phyloP scores from a whole-genome alignment of 1,284 basidiomycete species.

The Apiotrichum gracile region DNA sequence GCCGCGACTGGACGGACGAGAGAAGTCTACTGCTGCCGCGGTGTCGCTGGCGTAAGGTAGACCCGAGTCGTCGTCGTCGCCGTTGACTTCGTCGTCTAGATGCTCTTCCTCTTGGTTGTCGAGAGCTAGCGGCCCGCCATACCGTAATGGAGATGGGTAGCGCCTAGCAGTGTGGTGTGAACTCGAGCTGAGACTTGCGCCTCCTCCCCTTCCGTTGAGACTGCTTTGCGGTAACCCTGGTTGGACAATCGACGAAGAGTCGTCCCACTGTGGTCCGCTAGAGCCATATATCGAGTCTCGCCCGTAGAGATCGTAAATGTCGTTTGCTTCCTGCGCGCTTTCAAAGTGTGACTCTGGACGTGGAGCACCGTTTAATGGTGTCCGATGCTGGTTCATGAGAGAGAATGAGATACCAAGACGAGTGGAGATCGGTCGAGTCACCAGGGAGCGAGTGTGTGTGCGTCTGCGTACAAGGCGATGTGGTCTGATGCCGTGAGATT shows the following conservation, averaged over 20 bases:
- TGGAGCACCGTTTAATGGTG: not conserved
- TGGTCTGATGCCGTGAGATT: no score
- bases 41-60: not conserved
- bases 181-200: conserved; percentile 4
- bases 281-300: not conserved
- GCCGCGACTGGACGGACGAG: not conserved
- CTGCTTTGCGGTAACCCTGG: not conserved
- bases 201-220: not conserved
- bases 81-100: not conserved
- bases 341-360: conserved; percentile 18
- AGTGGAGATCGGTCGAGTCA: no score
- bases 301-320: conserved; percentile 30
- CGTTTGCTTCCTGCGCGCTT: conserved; percentile 21
- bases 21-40: not conserved
- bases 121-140: not conserved
- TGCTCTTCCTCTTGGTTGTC: not conserved
- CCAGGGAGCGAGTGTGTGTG: no score
- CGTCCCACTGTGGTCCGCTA: not conserved
- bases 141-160: not conserved
- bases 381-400: not conserved
- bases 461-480: no score
- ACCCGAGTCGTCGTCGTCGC: not conserved
- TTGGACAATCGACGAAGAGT: not conserved
- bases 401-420: not conserved
- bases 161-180: conserved; percentile 4